A percentile compares a stretch with the other conserved stretches of the same genome.
These are phyloP conservation scores for Hura crepitans DNA, from an alignment of 441 rosid genomes.

Conservation along the genomic window DNA sequence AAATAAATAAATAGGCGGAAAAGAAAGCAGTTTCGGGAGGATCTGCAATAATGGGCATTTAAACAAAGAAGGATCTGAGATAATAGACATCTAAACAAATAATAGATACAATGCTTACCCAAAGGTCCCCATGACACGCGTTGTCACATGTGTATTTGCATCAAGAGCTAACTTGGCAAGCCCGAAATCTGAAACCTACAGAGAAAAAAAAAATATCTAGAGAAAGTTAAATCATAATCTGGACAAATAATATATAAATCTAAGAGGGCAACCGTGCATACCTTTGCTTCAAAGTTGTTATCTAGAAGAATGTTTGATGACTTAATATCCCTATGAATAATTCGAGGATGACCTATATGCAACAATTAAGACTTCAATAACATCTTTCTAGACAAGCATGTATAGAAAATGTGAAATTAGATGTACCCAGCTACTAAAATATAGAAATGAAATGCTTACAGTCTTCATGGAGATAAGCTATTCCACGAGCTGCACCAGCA, in stretches of 20 bases:
- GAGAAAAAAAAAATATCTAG: conserved; percentile 22
- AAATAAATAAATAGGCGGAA: background rate
- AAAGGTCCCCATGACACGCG: conserved; percentile 98
- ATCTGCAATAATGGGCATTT: background rate
- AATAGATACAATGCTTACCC: conserved; percentile 50
- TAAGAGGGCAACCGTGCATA: conserved; percentile 26
- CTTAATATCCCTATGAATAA: conserved; percentile 94
- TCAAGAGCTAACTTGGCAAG: conserved; percentile 93
- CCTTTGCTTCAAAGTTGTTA: conserved; percentile 77
- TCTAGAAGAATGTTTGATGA: conserved; percentile 93
- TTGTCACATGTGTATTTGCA: conserved; percentile 75
- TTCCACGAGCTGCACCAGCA: conserved; percentile 92
- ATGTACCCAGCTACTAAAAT: conserved; percentile 3
- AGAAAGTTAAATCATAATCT: conserved; percentile 24
- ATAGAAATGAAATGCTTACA: conserved; percentile 46
- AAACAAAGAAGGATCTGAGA: background rate
- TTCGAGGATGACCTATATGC: conserved; percentile 73
- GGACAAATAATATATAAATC: background rate
- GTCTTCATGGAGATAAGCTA: conserved; percentile 95
- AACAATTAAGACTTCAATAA: conserved; percentile 10
- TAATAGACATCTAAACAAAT: conserved; percentile 5
- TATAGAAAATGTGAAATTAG: conserved; percentile 8
- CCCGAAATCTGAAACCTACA: conserved; percentile 97
- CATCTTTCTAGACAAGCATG: background rate
- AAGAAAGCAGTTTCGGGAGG: background rate